Percentiles rank a stretch among this genome's conserved stretches.
Evolutionary conservation across 2,329 filamentous ascomycete genomes (phyloP).

Genomic region (Emericellopsis atlantica): DNA sequence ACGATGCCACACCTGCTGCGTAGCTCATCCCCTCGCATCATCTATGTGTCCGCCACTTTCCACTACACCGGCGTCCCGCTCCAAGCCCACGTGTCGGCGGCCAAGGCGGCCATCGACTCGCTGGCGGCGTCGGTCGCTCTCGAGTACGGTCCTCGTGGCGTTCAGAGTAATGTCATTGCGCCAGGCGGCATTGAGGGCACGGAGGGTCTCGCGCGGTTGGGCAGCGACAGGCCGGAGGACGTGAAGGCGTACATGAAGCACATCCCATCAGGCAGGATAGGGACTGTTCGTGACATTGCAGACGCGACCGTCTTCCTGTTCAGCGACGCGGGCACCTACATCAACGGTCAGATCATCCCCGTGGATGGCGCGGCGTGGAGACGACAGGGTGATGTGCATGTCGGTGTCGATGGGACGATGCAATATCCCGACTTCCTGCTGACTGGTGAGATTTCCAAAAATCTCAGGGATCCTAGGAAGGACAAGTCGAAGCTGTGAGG

Average conservation of each 20-base stretch:
- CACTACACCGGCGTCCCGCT: slow-evolving; percentile 80
- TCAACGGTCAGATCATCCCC: slow-evolving; percentile 73
- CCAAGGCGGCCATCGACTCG: slow-evolving; percentile 84
- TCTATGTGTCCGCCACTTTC: slow-evolving; percentile 83
- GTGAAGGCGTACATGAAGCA: slow-evolving; percentile 19
- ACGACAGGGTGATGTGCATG: slow-evolving; percentile 28
- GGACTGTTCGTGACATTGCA: slow-evolving; percentile 74
- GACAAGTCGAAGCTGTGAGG: slow-evolving; percentile 25
- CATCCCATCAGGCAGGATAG: slow-evolving; percentile 66
- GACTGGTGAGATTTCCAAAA: slow-evolving; percentile 17
- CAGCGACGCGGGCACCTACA: slow-evolving; percentile 71
- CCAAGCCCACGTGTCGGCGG: slow-evolving; percentile 81
- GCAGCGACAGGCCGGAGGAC: slow-evolving; percentile 23
- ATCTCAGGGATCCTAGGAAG: slow-evolving; percentile 20
- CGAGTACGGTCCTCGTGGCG: slow-evolving; percentile 78
- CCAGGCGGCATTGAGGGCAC: slow-evolving; percentile 80
- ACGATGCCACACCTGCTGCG: slow-evolving; percentile 69
- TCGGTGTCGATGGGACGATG: slow-evolving; percentile 34
- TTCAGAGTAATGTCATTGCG: slow-evolving; percentile 80
- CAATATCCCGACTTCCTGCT: slow-evolving; percentile 38
- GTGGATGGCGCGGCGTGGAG: slow-evolving; percentile 54
- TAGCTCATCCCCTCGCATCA: slow-evolving; percentile 68
- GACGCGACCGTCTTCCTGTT: slow-evolving; percentile 88
- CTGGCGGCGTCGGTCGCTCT: slow-evolving; percentile 69
- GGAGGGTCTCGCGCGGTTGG: slow-evolving; percentile 61